Percentiles rank a stretch among this genome's conserved stretches.
Conservation (phyloP, 108 stramenopile genomes). For the Skeletonema menzelii region DNA sequence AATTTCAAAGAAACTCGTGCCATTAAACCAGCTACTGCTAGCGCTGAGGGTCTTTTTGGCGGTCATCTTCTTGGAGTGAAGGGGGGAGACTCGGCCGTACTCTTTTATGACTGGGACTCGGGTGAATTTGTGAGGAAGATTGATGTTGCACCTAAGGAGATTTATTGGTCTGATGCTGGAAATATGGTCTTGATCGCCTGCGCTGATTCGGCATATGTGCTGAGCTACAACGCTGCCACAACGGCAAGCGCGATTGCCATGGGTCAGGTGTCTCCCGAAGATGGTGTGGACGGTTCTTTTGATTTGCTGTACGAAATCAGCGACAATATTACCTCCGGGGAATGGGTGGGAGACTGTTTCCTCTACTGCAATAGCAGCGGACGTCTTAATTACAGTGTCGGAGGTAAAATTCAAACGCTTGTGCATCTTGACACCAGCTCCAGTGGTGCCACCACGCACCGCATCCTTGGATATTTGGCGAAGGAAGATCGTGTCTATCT, state of each 20-base stretch:
- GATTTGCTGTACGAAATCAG: slow-evolving; percentile 92
- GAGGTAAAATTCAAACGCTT: slow-evolving; percentile 96
- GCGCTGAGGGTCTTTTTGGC: slow-evolving; percentile 95
- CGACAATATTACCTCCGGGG: slow-evolving; percentile 91
- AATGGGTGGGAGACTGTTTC: slow-evolving; percentile 99
- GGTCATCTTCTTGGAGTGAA: slow-evolving; percentile 93
- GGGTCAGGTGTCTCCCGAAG: slow-evolving; percentile 87
- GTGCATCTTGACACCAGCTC: slow-evolving; percentile 91
- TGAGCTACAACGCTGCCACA: slow-evolving; percentile 83
- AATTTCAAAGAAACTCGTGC: slow-evolving; percentile 91
- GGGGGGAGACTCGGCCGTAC: slow-evolving; percentile 89
- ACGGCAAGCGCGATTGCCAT: slow-evolving; percentile 83
- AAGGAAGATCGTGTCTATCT: slow-evolving; percentile 98
- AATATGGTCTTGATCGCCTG: slow-evolving; percentile 92
- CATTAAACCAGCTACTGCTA: slow-evolving; percentile 87
- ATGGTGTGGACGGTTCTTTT: slow-evolving; percentile 96
- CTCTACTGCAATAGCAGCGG: slow-evolving; percentile 92
- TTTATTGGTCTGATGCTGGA: slow-evolving; percentile 97
- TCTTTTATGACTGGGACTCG: slow-evolving; percentile 97
- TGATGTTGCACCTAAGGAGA: slow-evolving; percentile 92
- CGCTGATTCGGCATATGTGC: slow-evolving; percentile 91
- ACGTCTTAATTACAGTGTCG: slow-evolving; percentile 97
- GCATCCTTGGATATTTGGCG: slow-evolving; percentile 95
- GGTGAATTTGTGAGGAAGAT: slow-evolving; percentile 94
- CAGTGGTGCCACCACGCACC: slow-evolving; percentile 77